These are phyloP conservation scores for Diaporthe destruens DNA, from an alignment of 2,329 filamentous ascomycete genomes.

Conservation along the genomic window DNA sequence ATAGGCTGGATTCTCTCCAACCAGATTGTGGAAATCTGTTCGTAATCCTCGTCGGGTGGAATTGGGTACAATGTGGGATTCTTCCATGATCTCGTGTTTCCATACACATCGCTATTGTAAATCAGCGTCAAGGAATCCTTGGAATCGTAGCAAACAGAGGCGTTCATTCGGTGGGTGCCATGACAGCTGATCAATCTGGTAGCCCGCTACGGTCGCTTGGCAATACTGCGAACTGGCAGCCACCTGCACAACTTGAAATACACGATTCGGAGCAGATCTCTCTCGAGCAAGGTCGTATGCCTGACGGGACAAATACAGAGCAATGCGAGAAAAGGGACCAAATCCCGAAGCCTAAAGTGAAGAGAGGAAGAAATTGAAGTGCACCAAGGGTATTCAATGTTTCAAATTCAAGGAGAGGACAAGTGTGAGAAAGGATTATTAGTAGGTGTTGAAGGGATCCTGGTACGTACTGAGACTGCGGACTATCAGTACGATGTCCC, in stretches of 20 bases:
- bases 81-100: conserved; percentile 42
- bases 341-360: background rate
- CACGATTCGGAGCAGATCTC: background rate
- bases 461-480: background rate
- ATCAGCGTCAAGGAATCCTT: background rate
- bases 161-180: too few relatives aligned
- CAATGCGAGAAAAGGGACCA: too few relatives aligned
- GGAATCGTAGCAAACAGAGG: background rate
- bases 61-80: conserved; percentile 57
- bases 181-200: background rate
- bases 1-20: conserved; percentile 67
- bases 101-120: background rate
- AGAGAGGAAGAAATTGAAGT: background rate
- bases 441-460: background rate
- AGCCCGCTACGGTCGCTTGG: too few relatives aligned
- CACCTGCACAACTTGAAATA: too few relatives aligned
- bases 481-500: background rate
- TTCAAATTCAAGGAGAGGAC: too few relatives aligned
- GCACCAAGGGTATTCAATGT: background rate
- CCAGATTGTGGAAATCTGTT: conserved; percentile 60
- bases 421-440: background rate
- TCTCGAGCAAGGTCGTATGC: background rate
- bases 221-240: too few relatives aligned
- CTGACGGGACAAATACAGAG: background rate
- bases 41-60: conserved; percentile 61